Conservation (phyloP, 495 filamentous ascomycete genomes). For the Xylaria flabelliformis region DNA sequence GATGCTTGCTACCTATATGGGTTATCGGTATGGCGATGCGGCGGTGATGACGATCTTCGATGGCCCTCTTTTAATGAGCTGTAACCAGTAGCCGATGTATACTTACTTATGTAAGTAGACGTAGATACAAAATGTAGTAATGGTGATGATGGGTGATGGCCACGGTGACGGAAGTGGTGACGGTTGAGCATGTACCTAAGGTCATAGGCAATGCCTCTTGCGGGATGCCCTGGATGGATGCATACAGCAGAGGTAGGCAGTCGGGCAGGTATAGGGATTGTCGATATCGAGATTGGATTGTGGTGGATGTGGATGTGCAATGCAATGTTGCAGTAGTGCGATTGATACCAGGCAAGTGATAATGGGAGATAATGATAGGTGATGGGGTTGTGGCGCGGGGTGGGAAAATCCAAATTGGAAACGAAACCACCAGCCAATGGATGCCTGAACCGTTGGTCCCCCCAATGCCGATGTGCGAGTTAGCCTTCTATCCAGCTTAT, state of each 20-base stretch:
- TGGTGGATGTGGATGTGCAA: neutral
- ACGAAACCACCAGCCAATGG: neutral
- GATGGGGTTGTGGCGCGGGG: neutral
- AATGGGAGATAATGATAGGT: neutral
- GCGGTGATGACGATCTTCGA: neutral
- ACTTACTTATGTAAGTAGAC: neutral
- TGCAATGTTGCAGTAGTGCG: neutral
- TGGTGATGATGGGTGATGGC: neutral
- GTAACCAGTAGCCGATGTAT: neutral
- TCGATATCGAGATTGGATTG: slow-evolving; percentile 5
- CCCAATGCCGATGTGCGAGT: neutral
- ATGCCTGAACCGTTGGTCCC: neutral
- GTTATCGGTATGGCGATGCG: neutral
- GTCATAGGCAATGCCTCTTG: neutral
- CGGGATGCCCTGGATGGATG: neutral
- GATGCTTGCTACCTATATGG: neutral
- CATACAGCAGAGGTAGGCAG: neutral
- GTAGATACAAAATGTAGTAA: neutral
- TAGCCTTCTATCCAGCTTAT: neutral
- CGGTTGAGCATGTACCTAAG: neutral
- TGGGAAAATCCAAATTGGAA: slow-evolving; percentile 3
- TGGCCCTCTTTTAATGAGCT: neutral
- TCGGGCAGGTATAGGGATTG: neutral
- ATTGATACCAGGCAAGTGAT: neutral
- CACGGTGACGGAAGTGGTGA: neutral